Evolutionary conservation across 306 rosid species (phyloP).

Genomic region (Arachis hypogaea): DNA sequence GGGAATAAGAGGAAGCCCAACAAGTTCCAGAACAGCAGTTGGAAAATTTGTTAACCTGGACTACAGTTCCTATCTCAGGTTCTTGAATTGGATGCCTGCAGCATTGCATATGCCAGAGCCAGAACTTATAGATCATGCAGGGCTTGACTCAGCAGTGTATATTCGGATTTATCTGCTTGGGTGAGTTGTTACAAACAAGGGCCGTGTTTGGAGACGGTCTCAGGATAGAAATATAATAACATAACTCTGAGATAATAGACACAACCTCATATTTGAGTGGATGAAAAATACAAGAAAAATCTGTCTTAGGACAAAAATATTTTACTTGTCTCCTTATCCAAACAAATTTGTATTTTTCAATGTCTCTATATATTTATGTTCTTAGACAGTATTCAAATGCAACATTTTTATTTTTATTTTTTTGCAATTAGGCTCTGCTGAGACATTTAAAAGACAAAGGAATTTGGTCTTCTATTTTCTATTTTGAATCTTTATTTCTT

Average conservation of each 20-base stretch:
- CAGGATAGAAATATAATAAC: no score
- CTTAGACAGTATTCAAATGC: background rate
- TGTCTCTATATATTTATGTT: no score
- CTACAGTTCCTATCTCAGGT: constrained; percentile 55
- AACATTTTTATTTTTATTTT: background rate
- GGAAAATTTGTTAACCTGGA: constrained; percentile 76
- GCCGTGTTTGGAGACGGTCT: no score
- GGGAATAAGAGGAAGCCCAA: constrained; percentile 84
- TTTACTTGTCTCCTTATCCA: no score
- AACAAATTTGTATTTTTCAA: no score
- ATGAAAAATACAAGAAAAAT: no score
- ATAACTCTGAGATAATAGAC: no score
- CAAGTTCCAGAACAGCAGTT: constrained; percentile 41
- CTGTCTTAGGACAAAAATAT: no score
- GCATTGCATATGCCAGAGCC: constrained; percentile 91
- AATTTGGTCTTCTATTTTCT: background rate
- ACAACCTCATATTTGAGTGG: no score
- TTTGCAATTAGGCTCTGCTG: background rate
- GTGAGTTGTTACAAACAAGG: constrained; percentile 45
- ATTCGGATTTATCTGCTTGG: constrained; percentile 85
- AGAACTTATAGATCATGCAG: constrained; percentile 89
- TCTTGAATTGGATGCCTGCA: constrained; percentile 94
- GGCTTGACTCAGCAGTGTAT: constrained; percentile 84
- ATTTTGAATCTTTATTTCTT: constrained; percentile 12
- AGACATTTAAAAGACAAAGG: background rate